Conservation (phyloP, 768 basidiomycete genomes). For the Lactifluus subvellereus region DNA sequence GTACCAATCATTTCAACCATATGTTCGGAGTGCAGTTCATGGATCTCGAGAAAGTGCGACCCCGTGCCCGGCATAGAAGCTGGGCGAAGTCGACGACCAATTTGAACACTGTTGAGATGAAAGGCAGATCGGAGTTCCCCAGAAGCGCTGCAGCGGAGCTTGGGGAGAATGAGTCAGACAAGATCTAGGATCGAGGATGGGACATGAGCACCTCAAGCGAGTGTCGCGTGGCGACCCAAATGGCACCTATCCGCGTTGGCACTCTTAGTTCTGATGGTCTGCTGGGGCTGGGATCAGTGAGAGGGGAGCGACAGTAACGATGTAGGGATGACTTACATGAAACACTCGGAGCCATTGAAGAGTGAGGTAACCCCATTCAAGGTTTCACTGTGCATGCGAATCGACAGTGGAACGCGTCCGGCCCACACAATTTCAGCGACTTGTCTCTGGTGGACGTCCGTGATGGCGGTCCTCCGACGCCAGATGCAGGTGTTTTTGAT, state of each 20-base stretch:
- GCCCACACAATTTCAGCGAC: conserved; percentile 22
- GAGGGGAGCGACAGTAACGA: not conserved
- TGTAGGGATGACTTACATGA: conserved; percentile 5
- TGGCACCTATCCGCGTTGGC: conserved; percentile 17
- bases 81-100: conserved; percentile 1
- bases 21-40: conserved; percentile 4
- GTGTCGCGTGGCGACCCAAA: conserved; percentile 19
- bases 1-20: conserved; percentile 22
- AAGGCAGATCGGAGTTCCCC: conserved; percentile 12
- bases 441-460: conserved; percentile 5
- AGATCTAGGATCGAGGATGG: not conserved
- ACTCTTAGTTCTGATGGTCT: conserved; percentile 13
- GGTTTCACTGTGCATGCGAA: conserved; percentile 14
- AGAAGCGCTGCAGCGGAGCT: conserved; percentile 15
- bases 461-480: conserved; percentile 17
- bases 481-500: conserved; percentile 11
- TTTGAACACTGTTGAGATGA: conserved; percentile 15
- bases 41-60: conserved; percentile 10
- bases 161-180: not conserved
- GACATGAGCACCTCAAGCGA: conserved; percentile 14
- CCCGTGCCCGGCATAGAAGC: conserved; percentile 13
- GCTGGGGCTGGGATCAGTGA: not conserved
- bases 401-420: conserved; percentile 19
- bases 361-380: conserved; percentile 8
- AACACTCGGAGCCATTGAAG: conserved; percentile 19